Base-by-base conservation (phyloP, 2,329 filamentous ascomycete genomes). In the Pseudocercospora fuligena region DNA sequence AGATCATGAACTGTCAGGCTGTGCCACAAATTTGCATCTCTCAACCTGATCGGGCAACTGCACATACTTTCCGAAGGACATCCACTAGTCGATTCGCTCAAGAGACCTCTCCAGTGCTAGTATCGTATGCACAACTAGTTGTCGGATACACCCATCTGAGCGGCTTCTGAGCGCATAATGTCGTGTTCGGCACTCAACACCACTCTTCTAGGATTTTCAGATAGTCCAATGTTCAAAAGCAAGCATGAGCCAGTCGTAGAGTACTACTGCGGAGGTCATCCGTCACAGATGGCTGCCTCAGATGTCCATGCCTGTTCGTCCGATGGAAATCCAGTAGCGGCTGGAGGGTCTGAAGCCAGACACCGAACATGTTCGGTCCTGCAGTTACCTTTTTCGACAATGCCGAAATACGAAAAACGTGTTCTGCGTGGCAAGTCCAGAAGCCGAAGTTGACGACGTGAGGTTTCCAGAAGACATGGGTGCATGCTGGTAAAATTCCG, bases 381-480 rank as follows among this genome's bases (percentile, higher is more conserved):
- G 36, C 36, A 40, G 14, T n/a, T 40, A 7, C 36, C 36, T 4
- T n/a, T 40, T 40, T 16, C 14, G 36, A n/a, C 14, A 2, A 54
- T 27, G 51, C 51, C 51, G 51, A 54, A 54, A 16, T 7, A 27
- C 25, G 27, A 11, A 14, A 27, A 54, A 8, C 3, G 12, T 27
- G 31, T 33, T 33, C 9, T 33, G 31, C 31, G 31, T 33, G 31
- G 16, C 36, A 40, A 16, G 2, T 40, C 16, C 14, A 40, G 36
- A 40, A 40, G 46, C 46, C 46, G 46, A 49, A 49, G 46, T 49
- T 49, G 46, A 49, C 46, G 19, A 49, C 46, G 19, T 49, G 46
- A 21, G 46, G 46, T 25, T 49, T n/a, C 43, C 43, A 47, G 43
- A n/a, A 21, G 49, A 53, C 51, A 31, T 54, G 51, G 51, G 25